Percentiles rank a stretch among this genome's conserved stretches.
Conservation (phyloP, 495 filamentous ascomycete species). For the Pyronema domesticum region DNA sequence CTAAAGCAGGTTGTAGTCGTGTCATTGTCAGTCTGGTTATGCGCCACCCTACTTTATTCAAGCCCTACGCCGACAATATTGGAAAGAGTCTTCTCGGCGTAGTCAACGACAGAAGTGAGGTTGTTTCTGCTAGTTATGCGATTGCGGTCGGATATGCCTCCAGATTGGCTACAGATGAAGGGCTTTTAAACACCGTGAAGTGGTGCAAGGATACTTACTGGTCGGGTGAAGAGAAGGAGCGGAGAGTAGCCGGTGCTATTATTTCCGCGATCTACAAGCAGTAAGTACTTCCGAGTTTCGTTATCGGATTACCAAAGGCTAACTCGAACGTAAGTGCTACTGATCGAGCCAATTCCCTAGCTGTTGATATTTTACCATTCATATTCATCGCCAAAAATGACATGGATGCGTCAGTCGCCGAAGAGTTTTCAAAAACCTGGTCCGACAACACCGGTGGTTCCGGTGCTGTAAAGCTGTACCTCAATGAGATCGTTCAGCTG, state of each 20-base stretch:
- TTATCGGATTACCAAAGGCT: background rate
- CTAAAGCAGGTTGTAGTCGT: conserved; percentile 74
- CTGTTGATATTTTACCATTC: conserved; percentile 60
- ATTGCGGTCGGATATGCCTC: conserved; percentile 70
- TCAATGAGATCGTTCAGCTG: conserved; percentile 60
- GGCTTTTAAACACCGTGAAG: conserved; percentile 45
- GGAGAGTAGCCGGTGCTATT: conserved; percentile 58
- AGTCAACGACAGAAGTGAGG: conserved; percentile 75
- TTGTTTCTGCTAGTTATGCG: conserved; percentile 72
- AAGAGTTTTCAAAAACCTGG: conserved; percentile 69
- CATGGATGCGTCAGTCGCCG: conserved; percentile 52
- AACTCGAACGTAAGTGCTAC: conserved; percentile 37
- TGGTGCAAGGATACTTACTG: conserved; percentile 61
- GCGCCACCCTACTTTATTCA: conserved; percentile 52
- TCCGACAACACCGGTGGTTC: conserved; percentile 71
- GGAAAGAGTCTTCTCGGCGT: conserved; percentile 60
- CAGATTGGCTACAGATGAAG: conserved; percentile 51
- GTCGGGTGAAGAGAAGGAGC: conserved; percentile 52
- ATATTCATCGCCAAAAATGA: conserved; percentile 79
- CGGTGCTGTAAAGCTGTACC: conserved; percentile 62
- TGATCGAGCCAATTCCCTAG: conserved; percentile 67
- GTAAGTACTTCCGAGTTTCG: conserved; percentile 11
- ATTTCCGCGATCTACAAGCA: conserved; percentile 60
- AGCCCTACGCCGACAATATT: conserved; percentile 58
- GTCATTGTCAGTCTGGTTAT: conserved; percentile 69